Base-by-base conservation (phyloP, 2,329 filamentous ascomycete genomes). In the Penicillium sp. region DNA sequence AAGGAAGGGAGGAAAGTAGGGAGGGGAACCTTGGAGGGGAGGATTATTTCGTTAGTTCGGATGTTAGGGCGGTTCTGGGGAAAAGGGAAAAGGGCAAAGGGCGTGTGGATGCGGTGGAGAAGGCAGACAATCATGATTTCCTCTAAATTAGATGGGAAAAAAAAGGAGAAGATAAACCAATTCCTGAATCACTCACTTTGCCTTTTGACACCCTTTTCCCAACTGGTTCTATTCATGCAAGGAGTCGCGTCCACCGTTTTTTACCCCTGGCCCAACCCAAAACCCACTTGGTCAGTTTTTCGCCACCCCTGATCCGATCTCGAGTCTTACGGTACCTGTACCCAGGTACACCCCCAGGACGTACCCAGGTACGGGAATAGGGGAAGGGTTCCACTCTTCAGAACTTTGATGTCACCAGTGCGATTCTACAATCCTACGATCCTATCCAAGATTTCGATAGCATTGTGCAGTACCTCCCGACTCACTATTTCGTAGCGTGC, bases 221-320 rank as follows among this genome's bases (percentile, higher is more conserved):
- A 7, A 10, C 10, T 28, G 6, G 8, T 9, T 29, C 28, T 29
- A 2, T 29, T 29, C 4, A 39, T 39, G 36, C 36, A 39, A 39
- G 36, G 36, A 39, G 36, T 16, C 28, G 28, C 10, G 8, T 29
- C 31, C 16, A 33, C 13, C 33, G 12, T 21, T 18, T 43, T 49
- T 61, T 63, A 64, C 62, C 62, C 62, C 62, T 64, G 60, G 60
- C 54, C 58, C 56, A 54, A 55, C 58, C 60, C 53, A 49, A n/a
- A 38, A 21, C 16, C 16, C 36, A 21, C 36, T 21, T 38, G 16
- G 34, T 21, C 54, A 12, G 45, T 41, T 48, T 34, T 28, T 41
- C 29, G 41, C 51, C 44, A 45, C 47, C 36, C 49, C 36, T 39
- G 21, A 39, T 39, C 36, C 36, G 36, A 39, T 39, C 34, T 38